Evolutionary conservation across 805 yeast genomes (phyloP), one percentile per base, ranked within the genome.

Genomic region (Pichia phayaonensis): DNA sequence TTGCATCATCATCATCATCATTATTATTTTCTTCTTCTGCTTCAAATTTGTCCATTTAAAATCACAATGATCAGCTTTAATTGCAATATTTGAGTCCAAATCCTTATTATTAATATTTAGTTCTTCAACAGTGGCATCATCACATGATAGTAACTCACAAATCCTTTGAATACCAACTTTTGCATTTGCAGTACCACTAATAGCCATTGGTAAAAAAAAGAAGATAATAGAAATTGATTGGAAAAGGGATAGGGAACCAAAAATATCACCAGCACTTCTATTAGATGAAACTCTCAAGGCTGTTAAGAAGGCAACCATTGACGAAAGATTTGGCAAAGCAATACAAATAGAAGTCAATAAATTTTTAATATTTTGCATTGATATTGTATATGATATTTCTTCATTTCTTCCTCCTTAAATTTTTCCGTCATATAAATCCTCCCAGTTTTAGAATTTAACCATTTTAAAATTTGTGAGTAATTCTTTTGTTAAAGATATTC

Each of bases 371-470:
- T 77, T 69, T 58, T 86, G 90, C 72, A 87, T 74, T 45, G 66
- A 69, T 53, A 80, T 74, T 41, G 90, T 72, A 40, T 72, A 65
- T 3, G 59, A 56, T 74, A 85, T 81, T 67, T 90, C 97, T n/a
- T 68, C 61, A 1, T 61, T 58, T 66, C 97, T 79, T 15, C 77
- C 72, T 3, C 69, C 72, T 23, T 75, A 59, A 40, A 90, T 75
- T 47, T 74, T 73, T 11, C 74, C 64, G 52, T 75, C 73, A 62
- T 87, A 90, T 1, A 96, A 86, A 40, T 73, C 73, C 64, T 90
- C 97, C 97, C 97, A 90, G 4, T 92, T 84, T 64, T 90, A 90
- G 61, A 79, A 83, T 69, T 90, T 90, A 65, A 90, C 84, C 67
- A 83, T 75, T 63, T 85, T 87, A 72, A 89, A 79, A 55, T 86